Percentiles rank a stretch among this genome's conserved stretches.
phyloP scores from a whole-genome alignment of 148 eudicot genomes.

The Camellia lanceoleosa region DNA sequence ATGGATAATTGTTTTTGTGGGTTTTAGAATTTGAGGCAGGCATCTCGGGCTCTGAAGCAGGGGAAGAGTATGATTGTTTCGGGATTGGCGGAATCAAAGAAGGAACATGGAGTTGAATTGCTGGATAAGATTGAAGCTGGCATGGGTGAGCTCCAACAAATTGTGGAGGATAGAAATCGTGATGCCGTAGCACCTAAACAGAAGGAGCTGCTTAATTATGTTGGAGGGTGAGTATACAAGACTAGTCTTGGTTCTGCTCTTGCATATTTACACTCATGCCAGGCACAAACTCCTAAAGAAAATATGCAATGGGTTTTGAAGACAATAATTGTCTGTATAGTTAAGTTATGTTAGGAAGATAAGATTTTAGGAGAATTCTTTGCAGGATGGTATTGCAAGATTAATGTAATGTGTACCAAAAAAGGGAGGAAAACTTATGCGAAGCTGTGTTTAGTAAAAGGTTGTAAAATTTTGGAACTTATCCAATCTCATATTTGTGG shows the following conservation, averaged over 20 bases:
- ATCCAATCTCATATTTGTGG: neutral
- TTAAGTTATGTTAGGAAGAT: neutral
- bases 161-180: slow-evolving; percentile 79
- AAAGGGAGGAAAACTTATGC: too few relatives aligned
- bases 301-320: neutral
- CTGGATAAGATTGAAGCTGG: slow-evolving; percentile 82
- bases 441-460: too few relatives aligned
- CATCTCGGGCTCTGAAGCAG: slow-evolving; percentile 76
- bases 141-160: slow-evolving; percentile 72
- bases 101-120: slow-evolving; percentile 72
- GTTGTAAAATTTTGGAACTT: neutral
- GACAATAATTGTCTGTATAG: too few relatives aligned
- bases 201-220: slow-evolving; percentile 82
- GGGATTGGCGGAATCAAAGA: slow-evolving; percentile 87
- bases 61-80: slow-evolving; percentile 71
- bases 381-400: neutral
- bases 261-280: neutral
- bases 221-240: slow-evolving; percentile 66
- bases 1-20: slow-evolving; percentile 19
- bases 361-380: neutral
- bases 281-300: neutral
- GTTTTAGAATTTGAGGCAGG: slow-evolving; percentile 79
- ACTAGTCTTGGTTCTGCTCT: neutral
- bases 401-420: neutral
- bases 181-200: slow-evolving; percentile 80